phyloP scores from a whole-genome alignment of 768 basidiomycete genomes.

The Rhizopogon salebrosus region DNA sequence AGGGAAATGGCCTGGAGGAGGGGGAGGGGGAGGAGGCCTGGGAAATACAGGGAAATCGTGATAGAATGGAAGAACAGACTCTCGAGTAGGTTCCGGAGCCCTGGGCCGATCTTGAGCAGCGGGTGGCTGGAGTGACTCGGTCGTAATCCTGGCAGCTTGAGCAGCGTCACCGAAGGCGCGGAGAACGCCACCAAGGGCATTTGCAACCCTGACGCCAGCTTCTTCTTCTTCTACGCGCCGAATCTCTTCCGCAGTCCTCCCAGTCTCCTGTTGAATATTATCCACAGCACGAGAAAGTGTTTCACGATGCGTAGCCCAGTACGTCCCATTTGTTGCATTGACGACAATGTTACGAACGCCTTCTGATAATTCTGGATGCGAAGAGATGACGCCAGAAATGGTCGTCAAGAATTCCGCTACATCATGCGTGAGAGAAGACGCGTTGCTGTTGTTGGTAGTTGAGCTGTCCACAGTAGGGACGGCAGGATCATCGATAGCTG shows the following conservation, averaged over 20 bases:
- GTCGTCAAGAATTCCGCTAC: constrained; percentile 55
- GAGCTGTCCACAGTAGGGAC: constrained; percentile 40
- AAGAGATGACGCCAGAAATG: constrained; percentile 48
- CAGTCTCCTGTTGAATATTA: constrained; percentile 37
- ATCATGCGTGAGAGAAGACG: constrained; percentile 56
- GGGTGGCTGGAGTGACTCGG: background rate
- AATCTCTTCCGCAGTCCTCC: constrained; percentile 38
- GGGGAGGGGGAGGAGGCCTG: constrained; percentile 11
- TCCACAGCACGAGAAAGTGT: constrained; percentile 54
- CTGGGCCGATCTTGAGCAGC: background rate
- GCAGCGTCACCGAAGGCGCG: constrained; percentile 41
- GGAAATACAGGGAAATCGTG: constrained; percentile 6
- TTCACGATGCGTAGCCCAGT: constrained; percentile 64
- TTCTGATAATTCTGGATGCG: constrained; percentile 71
- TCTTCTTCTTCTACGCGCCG: constrained; percentile 61
- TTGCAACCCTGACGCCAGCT: constrained; percentile 57
- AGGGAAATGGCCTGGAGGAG: constrained; percentile 13
- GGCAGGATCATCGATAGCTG: constrained; percentile 39
- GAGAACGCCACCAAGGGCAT: constrained; percentile 56
- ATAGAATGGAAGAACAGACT: background rate
- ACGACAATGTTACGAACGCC: constrained; percentile 57
- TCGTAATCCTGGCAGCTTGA: constrained; percentile 13
- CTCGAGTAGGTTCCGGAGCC: background rate
- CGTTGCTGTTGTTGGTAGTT: constrained; percentile 14
- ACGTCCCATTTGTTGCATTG: constrained; percentile 59